A percentile compares a stretch with the other conserved stretches of the same genome.
Evolutionary conservation across 2,329 filamentous ascomycete species (phyloP).

Genomic region (Epichloe baconii): DNA sequence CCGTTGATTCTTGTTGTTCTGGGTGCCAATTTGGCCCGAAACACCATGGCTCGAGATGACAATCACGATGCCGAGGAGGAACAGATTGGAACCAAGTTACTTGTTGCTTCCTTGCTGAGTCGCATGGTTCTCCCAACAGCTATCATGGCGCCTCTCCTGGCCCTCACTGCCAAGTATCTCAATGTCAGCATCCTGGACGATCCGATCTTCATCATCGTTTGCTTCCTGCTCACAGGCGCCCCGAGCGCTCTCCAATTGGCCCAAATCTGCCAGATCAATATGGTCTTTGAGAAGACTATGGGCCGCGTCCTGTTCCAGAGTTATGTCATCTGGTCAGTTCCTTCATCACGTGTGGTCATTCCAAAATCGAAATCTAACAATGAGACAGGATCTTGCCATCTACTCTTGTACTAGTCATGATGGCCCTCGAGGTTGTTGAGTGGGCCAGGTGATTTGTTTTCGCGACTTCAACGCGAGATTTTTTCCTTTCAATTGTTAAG

Average conservation of each 20-base stretch:
- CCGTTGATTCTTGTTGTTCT: slow-evolving; percentile 91
- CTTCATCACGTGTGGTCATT: background rate
- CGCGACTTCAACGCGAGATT: background rate
- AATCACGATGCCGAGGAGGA: slow-evolving; percentile 58
- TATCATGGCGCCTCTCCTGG: slow-evolving; percentile 84
- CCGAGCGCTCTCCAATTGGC: slow-evolving; percentile 88
- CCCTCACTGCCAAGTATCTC: slow-evolving; percentile 76
- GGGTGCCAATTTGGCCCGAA: slow-evolving; percentile 85
- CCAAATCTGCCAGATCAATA: slow-evolving; percentile 97
- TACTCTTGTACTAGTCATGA: slow-evolving; percentile 79
- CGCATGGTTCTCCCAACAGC: slow-evolving; percentile 87
- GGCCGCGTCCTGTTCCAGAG: slow-evolving; percentile 87
- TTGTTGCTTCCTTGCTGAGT: slow-evolving; percentile 73
- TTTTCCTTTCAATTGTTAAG: background rate
- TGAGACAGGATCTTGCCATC: slow-evolving; percentile 71
- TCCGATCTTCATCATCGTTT: slow-evolving; percentile 95
- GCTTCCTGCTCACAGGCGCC: slow-evolving; percentile 88
- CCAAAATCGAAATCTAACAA: slow-evolving; percentile 15
- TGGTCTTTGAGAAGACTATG: slow-evolving; percentile 92
- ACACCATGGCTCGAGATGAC: slow-evolving; percentile 61
- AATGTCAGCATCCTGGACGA: slow-evolving; percentile 92
- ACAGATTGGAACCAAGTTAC: slow-evolving; percentile 56
- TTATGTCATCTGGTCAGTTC: slow-evolving; percentile 63
- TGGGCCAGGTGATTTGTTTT: slow-evolving; percentile 46
- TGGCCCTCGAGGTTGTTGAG: slow-evolving; percentile 82